phyloP scores from a whole-genome alignment of 2,329 filamentous ascomycete genomes.

The Alternaria arbusti region DNA sequence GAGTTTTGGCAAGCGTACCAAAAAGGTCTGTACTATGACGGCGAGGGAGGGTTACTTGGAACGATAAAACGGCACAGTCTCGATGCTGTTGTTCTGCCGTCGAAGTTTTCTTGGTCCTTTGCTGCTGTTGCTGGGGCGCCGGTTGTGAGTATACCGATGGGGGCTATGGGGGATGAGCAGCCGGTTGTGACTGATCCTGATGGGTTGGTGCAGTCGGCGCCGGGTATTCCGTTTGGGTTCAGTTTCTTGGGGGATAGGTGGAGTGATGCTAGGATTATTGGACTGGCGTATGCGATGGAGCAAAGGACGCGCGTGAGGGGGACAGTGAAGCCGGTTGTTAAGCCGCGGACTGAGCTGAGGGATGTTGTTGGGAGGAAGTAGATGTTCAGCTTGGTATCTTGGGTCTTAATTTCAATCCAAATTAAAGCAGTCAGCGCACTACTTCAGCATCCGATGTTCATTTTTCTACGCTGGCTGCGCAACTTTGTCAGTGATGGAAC shows the following conservation, averaged over 20 bases:
- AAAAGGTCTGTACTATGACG: not conserved
- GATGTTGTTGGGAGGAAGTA: not conserved
- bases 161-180: not conserved
- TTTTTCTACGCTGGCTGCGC: not conserved
- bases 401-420: rapidly evolving
- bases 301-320: not conserved
- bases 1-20: not conserved
- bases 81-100: not conserved
- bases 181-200: not conserved
- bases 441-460: not conserved
- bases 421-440: not conserved
- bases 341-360: not conserved
- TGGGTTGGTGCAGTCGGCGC: not conserved
- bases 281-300: not conserved
- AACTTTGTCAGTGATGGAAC: not conserved
- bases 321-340: not conserved
- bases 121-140: not conserved
- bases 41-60: not conserved
- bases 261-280: not conserved
- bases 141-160: not conserved
- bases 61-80: not conserved
- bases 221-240: not conserved
- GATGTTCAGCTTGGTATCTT: not conserved
- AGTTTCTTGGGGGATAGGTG: not conserved
- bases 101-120: not conserved